Base-by-base conservation (phyloP, 106 monocot species). In the Apostasia shenzhenica region DNA sequence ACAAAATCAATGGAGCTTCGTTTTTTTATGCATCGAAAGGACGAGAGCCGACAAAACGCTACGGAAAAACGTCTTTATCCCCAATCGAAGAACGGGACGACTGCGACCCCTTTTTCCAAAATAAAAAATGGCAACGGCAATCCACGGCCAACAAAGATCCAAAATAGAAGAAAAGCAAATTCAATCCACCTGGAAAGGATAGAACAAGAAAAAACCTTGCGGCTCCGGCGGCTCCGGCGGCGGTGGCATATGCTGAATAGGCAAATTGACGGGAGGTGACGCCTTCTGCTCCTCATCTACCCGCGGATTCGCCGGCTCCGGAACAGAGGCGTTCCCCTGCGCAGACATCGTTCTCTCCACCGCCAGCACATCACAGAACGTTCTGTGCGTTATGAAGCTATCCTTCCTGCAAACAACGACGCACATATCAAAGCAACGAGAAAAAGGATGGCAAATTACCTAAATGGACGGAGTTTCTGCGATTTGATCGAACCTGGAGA, bases 361-460 rank as follows among this genome's bases (percentile, higher is more conserved):
- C 52, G 80, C 80, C 4, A 84, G 69, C 39, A 76, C 82, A 13
- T 79, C 82, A 56, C 82, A 83, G 71, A 83, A 83, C 8, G 80
- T 76, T 10, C 83, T 48, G 57, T 79, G 79, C 47, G 80, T 79
- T 52, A 79, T 69, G 66, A 84, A 84, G 69, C 83, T 84, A 59
- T 84, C 83, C 61, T 76, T 76, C 59, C 83, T 84, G 42, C 10
- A 49, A 47, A 13, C 54, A 54, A 39, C 10, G n/a, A 10, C 39
- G 14, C 48, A 46, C 5, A 57, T 14, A 7, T 41, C 41, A 14
- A 48, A 63, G 14, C 6, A 4, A 2, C 54, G 41, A 47, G 8
- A 6, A 54, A 45, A 79, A 14, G 53, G 13, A 45, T 51, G 2
- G 40, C 8, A 75, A 68, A 39, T 3, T 5, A 68, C 1, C 0